Percentiles rank a stretch among this genome's conserved stretches.
Conservation (phyloP, 257 asterid species). For the Rauvolfia tetraphylla region DNA sequence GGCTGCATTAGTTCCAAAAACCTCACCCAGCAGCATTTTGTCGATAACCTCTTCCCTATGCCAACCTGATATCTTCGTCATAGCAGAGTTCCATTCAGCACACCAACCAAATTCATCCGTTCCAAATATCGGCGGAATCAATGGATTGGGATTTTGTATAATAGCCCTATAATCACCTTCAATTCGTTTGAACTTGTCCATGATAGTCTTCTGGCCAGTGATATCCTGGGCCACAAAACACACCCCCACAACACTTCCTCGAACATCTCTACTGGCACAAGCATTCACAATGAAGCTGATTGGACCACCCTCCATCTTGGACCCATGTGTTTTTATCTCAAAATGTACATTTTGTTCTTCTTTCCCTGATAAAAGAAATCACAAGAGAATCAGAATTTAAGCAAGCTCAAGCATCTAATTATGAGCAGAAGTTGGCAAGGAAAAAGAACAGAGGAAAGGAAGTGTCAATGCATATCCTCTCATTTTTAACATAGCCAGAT, state of each 20-base stretch:
- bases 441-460: not conserved
- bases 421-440: not conserved
- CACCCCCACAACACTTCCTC: slow-evolving; percentile 82
- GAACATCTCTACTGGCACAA: slow-evolving; percentile 85
- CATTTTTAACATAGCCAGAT: not conserved
- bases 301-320: slow-evolving; percentile 57
- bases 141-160: slow-evolving; percentile 79
- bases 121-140: slow-evolving; percentile 93
- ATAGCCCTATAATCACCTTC: slow-evolving; percentile 91
- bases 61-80: slow-evolving; percentile 81
- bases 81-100: slow-evolving; percentile 94
- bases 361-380: slow-evolving; percentile 45
- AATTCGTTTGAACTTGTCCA: slow-evolving; percentile 94
- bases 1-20: slow-evolving; percentile 60
- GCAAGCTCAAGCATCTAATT: not conserved
- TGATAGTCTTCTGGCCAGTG: slow-evolving; percentile 72
- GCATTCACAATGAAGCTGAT: slow-evolving; percentile 82
- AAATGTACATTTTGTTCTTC: slow-evolving; percentile 83
- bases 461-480: not conserved
- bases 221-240: slow-evolving; percentile 93
- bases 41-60: slow-evolving; percentile 63
- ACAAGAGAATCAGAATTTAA: not conserved
- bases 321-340: slow-evolving; percentile 71
- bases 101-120: slow-evolving; percentile 96
- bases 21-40: slow-evolving; percentile 90